These are phyloP conservation scores for Remersonia thermophila DNA, from an alignment of 2,329 filamentous ascomycete genomes.

Conservation along the genomic window DNA sequence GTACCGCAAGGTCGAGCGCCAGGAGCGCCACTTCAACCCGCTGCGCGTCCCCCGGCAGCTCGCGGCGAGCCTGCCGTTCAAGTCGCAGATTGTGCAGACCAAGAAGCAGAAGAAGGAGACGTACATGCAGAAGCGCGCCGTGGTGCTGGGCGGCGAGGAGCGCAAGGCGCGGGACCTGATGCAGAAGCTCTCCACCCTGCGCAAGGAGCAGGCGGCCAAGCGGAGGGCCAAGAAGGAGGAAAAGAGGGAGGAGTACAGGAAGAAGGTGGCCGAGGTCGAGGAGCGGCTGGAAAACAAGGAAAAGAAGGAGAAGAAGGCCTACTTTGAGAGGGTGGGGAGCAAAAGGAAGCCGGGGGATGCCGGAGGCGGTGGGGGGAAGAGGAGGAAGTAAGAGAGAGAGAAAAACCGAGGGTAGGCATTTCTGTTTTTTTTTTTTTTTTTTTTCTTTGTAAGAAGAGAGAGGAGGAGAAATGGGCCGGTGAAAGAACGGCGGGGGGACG, in stretches of 20 bases:
- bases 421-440: background rate
- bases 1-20: slow-evolving; percentile 60
- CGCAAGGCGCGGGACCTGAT: slow-evolving; percentile 77
- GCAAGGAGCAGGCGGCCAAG: slow-evolving; percentile 84
- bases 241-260: slow-evolving; percentile 64
- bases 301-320: slow-evolving; percentile 86
- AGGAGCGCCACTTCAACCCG: slow-evolving; percentile 64
- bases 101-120: slow-evolving; percentile 69
- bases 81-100: slow-evolving; percentile 75
- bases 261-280: slow-evolving; percentile 67
- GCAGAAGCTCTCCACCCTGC: slow-evolving; percentile 81
- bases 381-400: slow-evolving; percentile 19
- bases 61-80: slow-evolving; percentile 78
- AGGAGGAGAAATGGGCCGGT: too few relatives aligned
- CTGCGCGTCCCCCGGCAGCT: slow-evolving; percentile 66
- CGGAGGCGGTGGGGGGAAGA: slow-evolving; percentile 28
- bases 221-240: slow-evolving; percentile 78
- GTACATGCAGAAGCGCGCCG: slow-evolving; percentile 90
- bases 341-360: slow-evolving; percentile 38
- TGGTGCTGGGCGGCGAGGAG: slow-evolving; percentile 78
- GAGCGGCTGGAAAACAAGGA: slow-evolving; percentile 81
- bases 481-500: too few relatives aligned
- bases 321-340: slow-evolving; percentile 82
- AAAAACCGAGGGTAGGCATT: too few relatives aligned
- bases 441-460: too few relatives aligned